Percentiles rank a stretch among this genome's conserved stretches.
Evolutionary conservation across 495 filamentous ascomycete species (phyloP).

Genomic region (Penicillium steckii): DNA sequence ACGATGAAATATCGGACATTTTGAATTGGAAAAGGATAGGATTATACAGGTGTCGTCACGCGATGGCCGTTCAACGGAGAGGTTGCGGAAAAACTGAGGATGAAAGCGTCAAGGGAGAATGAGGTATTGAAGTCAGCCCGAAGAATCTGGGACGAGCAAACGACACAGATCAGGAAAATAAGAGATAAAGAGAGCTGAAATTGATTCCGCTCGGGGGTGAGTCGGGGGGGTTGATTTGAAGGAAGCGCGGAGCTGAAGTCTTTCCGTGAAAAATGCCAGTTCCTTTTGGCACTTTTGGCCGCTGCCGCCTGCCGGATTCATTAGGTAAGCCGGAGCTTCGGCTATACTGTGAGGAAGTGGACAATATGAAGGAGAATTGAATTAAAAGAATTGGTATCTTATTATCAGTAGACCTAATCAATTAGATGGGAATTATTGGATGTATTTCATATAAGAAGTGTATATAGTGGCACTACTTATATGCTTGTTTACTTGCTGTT

Average conservation of each 20-base stretch:
- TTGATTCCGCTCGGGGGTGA: conserved; percentile 23
- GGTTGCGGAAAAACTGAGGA: conserved; percentile 13
- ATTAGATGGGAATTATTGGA: background rate
- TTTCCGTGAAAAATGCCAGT: conserved; percentile 37
- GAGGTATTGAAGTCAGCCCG: conserved; percentile 38
- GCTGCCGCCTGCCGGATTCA: conserved; percentile 26
- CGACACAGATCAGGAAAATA: conserved; percentile 15
- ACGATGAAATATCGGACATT: conserved; percentile 49
- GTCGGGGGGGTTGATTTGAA: conserved; percentile 17
- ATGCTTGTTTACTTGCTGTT: conserved; percentile 6
- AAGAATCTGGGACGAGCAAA: conserved; percentile 27
- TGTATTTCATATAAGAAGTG: too few species aligned
- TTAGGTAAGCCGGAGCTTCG: conserved; percentile 23
- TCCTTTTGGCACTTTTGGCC: conserved; percentile 31
- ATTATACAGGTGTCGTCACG: conserved; percentile 27
- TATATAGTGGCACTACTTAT: too few species aligned
- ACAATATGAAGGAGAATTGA: background rate
- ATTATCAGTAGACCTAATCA: too few species aligned
- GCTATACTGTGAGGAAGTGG: background rate
- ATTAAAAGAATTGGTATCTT: too few species aligned
- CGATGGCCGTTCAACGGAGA: conserved; percentile 21
- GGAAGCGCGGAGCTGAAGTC: conserved; percentile 27
- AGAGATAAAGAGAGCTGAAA: conserved; percentile 20
- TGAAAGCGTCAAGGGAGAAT: conserved; percentile 14
- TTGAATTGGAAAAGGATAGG: conserved; percentile 19